Evolutionary conservation across 2,329 filamentous ascomycete genomes (phyloP).

Genomic region (Curvularia sp.): DNA sequence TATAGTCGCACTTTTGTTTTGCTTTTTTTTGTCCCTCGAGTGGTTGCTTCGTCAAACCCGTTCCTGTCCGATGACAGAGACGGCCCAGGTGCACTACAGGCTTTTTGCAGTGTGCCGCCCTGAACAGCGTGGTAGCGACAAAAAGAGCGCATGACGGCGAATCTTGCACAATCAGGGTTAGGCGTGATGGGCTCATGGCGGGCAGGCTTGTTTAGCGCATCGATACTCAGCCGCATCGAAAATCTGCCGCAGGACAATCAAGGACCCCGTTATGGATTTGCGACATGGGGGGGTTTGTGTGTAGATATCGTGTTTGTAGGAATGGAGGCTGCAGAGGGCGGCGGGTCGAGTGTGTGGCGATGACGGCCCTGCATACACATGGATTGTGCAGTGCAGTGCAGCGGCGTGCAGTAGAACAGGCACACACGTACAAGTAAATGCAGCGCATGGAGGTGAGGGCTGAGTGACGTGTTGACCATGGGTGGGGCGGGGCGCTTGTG

Average conservation of each 20-base stretch:
- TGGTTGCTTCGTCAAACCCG: neutral
- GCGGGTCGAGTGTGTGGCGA: neutral
- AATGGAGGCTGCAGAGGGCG: neutral
- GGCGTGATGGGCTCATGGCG: neutral
- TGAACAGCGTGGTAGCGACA: constrained; percentile 1
- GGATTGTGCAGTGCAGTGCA: neutral
- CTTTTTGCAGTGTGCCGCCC: neutral
- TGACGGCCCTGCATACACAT: constrained; percentile 1
- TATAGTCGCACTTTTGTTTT: neutral
- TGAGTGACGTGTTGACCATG: constrained; percentile 27
- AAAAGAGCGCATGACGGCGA: neutral
- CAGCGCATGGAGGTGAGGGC: constrained; percentile 13
- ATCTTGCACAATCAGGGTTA: constrained; percentile 1
- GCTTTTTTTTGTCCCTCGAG: neutral
- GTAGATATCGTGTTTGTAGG: neutral
- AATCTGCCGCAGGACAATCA: neutral
- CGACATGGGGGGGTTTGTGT: neutral
- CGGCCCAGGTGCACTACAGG: neutral
- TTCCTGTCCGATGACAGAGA: neutral
- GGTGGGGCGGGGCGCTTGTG: constrained; percentile 16
- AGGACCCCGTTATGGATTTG: neutral
- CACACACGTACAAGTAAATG: neutral
- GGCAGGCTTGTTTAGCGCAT: constrained; percentile 6
- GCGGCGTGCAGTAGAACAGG: neutral
- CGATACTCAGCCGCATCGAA: constrained; percentile 1